Base-by-base conservation (phyloP, 495 filamentous ascomycete genomes). In the Aspergillus diversus region DNA sequence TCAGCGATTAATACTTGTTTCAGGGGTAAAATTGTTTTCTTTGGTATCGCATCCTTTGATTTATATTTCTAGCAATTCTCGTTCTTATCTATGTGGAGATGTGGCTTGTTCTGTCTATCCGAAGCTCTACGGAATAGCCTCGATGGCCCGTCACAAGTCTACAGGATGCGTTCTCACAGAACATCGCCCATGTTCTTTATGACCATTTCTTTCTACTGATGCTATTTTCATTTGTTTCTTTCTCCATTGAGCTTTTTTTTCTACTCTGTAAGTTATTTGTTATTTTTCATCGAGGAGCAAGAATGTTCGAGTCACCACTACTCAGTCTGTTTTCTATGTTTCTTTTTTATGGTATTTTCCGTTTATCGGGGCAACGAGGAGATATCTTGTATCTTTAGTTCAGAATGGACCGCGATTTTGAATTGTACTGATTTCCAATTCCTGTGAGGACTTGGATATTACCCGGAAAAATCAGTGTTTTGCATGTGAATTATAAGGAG, bases 1-100 rank as follows among this genome's bases (percentile, higher is more conserved):
- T 74, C 17, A 79, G 77, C 75, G 77, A 74, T 66, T 71, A 63
- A 55, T 74, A 69, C 65, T 61, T 66, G 33, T 69, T 71, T 70
- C 60, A 64, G 64, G 71, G 71, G 75, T 59, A 73, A 76, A 72
- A 66, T 71, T 65, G 61, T 69, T 63, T 66, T 39, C 47, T 60
- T 68, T 63, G 35, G 32, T 61, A 59, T 42, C 8, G 52, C 43
- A 37, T 15, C 32, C 39, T 54, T 61, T 64, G 35, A 43, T 34
- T 52, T 35, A 17, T 43, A 1, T 50, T 43, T 43, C 39, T 13
- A 60, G 43, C 52, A 60, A 55, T 66, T 49, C 16, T 11, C 16
- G 27, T 50, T 50, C 59, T 55, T 57, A 17, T 56, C 58, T 51
- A n/a, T 27, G 21, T 35, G 11, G 37, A 52, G 52, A 16, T 39